Conservation (phyloP, 371 early-diverging fungal species). For the Aphelidium insulamus region DNA sequence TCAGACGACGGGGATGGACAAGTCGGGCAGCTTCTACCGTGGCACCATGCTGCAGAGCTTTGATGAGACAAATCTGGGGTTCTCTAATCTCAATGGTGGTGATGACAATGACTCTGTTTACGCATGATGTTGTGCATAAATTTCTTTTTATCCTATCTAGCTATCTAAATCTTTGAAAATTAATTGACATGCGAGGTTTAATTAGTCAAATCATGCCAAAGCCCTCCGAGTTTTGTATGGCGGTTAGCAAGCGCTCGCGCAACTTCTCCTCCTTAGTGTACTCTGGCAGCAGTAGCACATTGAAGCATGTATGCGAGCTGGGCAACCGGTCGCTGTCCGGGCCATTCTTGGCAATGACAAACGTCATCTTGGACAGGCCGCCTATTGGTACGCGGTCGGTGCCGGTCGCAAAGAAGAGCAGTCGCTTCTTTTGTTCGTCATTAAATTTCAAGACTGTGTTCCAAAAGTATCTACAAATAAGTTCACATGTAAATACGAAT, state of each 20-base stretch:
- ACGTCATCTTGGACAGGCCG: constrained; percentile 65
- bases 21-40: too few relatives aligned
- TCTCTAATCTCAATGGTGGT: too few relatives aligned
- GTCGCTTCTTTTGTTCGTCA: constrained; percentile 61
- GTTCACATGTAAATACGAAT: constrained; percentile 2
- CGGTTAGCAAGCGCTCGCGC: constrained; percentile 60
- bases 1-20: too few relatives aligned
- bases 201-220: constrained; percentile 54
- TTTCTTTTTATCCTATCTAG: too few relatives aligned
- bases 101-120: too few relatives aligned
- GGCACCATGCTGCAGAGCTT: too few relatives aligned
- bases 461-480: constrained; percentile 53
- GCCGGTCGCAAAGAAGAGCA: constrained; percentile 93
- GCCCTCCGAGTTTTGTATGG: constrained; percentile 90
- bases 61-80: too few relatives aligned
- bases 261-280: constrained; percentile 65
- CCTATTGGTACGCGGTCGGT: constrained; percentile 90
- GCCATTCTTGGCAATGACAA: constrained; percentile 94
- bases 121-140: too few relatives aligned
- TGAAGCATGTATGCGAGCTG: constrained; percentile 85
- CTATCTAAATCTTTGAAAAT: too few relatives aligned
- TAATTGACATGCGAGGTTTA: too few relatives aligned
- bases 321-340: constrained; percentile 76
- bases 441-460: constrained; percentile 58
- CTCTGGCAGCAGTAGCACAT: constrained; percentile 81